Base-by-base conservation (phyloP, 768 basidiomycete species). In the Inosperma sp. region DNA sequence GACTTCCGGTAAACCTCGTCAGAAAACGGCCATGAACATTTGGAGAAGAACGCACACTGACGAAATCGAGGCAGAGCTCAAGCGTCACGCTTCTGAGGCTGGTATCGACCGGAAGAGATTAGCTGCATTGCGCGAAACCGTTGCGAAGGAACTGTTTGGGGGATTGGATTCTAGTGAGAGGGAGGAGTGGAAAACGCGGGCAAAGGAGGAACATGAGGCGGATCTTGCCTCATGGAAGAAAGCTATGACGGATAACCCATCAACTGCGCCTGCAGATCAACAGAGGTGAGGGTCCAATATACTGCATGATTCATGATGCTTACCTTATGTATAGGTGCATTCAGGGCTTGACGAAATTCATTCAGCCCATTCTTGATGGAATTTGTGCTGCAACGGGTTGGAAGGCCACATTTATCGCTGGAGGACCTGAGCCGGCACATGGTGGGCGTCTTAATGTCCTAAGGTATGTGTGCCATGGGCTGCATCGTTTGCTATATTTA, bases 341-440 rank as follows among this genome's bases (percentile, higher is more conserved):
- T n/a, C n/a, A n/a, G n/a, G n/a, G n/a, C n/a, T n/a, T n/a, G n/a
- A n/a, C n/a, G n/a, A n/a, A n/a, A n/a, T n/a, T n/a, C n/a, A n/a
- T n/a, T n/a, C n/a, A n/a, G n/a, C n/a, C n/a, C n/a, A n/a, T n/a
- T n/a, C n/a, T n/a, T n/a, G n/a, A n/a, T n/a, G n/a, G n/a, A n/a
- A n/a, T n/a, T n/a, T n/a, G n/a, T n/a, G n/a, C n/a, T n/a, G n/a
- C n/a, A n/a, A n/a, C n/a, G n/a, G 56, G 56, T 6, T 50, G 47
- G 53, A 49, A 49, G 16, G 40, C 34, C 4, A 35, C 33, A 3
- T 26, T 54, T 21, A 35, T 57, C 16, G 33, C 44, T 7, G 56
- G 56, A 10, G 56, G 56, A 12, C 8, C n/a, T n/a, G n/a, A n/a
- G n/a, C n/a, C n/a, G n/a, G n/a, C n/a, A n/a, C n/a, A n/a, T n/a